Evolutionary conservation across 495 filamentous ascomycete genomes (phyloP).

Genomic region (Corynascus novoguineensis): DNA sequence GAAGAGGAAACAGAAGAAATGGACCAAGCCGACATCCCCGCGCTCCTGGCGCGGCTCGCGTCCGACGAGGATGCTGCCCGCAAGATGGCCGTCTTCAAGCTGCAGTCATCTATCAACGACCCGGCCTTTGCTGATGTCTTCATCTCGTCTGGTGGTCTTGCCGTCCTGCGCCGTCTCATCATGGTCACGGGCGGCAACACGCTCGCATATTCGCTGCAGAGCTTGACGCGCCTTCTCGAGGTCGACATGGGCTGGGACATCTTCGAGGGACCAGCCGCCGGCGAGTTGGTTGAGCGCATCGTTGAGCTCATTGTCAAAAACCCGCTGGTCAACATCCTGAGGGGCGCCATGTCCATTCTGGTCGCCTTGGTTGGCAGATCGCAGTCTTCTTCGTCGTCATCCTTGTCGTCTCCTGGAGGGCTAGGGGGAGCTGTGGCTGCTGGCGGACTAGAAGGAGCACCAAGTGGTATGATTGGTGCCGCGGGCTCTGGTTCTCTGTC

Average conservation of each 20-base stretch:
- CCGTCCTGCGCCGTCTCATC: conserved; percentile 71
- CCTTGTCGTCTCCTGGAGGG: too few species aligned
- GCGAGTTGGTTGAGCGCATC: conserved; percentile 60
- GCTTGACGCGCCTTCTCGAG: conserved; percentile 77
- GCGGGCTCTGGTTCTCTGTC: conserved; percentile 13
- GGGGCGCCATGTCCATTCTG: conserved; percentile 93
- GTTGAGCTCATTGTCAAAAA: conserved; percentile 94
- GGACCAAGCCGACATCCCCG: conserved; percentile 52
- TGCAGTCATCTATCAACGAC: conserved; percentile 89
- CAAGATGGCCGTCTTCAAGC: conserved; percentile 98
- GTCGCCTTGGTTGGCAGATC: conserved; percentile 88
- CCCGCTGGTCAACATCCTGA: conserved; percentile 92
- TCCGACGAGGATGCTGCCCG: conserved; percentile 77
- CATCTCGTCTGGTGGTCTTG: conserved; percentile 79
- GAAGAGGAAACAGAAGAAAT: conserved; percentile 18
- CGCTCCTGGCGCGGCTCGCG: conserved; percentile 49
- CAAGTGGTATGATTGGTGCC: too few species aligned
- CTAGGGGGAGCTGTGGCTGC: too few species aligned
- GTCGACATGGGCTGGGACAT: conserved; percentile 97
- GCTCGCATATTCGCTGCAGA: conserved; percentile 87
- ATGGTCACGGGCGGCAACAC: conserved; percentile 88
- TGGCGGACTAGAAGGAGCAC: not conserved
- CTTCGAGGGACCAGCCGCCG: conserved; percentile 46
- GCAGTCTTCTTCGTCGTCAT: conserved; percentile 43
- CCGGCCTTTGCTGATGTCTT: conserved; percentile 96